Conservation (phyloP, 768 basidiomycete species). For the Zangia roseola region DNA sequence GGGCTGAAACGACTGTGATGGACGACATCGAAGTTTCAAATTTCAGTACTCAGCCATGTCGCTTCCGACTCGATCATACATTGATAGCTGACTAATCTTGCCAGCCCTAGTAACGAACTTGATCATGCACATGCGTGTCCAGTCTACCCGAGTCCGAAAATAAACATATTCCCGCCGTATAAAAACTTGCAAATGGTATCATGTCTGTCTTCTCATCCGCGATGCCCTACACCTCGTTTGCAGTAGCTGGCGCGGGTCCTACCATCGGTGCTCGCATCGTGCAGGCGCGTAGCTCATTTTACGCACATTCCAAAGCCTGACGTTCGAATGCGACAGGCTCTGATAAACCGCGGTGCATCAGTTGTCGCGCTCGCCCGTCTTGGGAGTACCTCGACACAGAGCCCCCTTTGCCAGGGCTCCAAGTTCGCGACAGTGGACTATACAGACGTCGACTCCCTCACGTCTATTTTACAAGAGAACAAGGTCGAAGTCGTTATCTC, state of each 20-base stretch:
- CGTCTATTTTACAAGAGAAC: constrained; percentile 30
- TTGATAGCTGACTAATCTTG: too few species aligned
- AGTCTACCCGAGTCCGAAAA: constrained; percentile 1
- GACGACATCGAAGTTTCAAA: constrained; percentile 47
- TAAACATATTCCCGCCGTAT: constrained; percentile 1
- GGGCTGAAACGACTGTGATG: constrained; percentile 79
- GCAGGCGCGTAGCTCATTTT: constrained; percentile 12
- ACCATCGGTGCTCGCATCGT: constrained; percentile 36
- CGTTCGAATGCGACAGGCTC: constrained; percentile 14
- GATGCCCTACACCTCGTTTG: constrained; percentile 36
- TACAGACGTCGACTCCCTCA: constrained; percentile 22
- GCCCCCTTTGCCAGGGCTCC: constrained; percentile 24
- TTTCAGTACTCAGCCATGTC: too few species aligned
- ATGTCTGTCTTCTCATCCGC: background rate
- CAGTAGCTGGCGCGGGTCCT: constrained; percentile 36
- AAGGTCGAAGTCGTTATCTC: constrained; percentile 36
- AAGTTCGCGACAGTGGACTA: constrained; percentile 30
- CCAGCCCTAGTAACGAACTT: too few species aligned
- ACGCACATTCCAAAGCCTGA: background rate
- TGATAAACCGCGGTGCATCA: constrained; percentile 20
- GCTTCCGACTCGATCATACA: too few species aligned
- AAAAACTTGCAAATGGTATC: background rate
- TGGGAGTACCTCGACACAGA: constrained; percentile 19
- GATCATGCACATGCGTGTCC: too few species aligned
- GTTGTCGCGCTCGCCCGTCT: constrained; percentile 27